phyloP scores from a whole-genome alignment of 73 alveolate species.

The Blepharisma japonicum region DNA sequence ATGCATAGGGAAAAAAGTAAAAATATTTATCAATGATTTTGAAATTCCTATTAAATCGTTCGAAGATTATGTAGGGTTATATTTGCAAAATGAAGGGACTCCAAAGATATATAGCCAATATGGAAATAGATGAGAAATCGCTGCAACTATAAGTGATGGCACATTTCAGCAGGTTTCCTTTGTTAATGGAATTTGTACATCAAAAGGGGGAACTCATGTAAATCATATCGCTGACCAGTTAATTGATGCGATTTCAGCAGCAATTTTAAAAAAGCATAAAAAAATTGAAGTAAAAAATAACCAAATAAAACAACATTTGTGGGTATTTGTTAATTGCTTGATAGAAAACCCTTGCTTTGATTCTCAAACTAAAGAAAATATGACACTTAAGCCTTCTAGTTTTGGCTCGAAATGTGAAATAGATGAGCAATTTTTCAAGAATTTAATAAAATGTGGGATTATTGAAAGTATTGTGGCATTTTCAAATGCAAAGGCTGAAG shows the following conservation, averaged over 20 bases:
- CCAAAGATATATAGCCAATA: slow-evolving; percentile 65
- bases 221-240: slow-evolving; percentile 93
- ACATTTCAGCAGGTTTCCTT: slow-evolving; percentile 93
- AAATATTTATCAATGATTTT: slow-evolving; percentile 83
- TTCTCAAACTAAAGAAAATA: slow-evolving; percentile 98
- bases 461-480: slow-evolving; percentile 88
- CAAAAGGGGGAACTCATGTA: slow-evolving; percentile 99
- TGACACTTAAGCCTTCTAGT: slow-evolving; percentile 87
- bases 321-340: slow-evolving; percentile 95
- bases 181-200: slow-evolving; percentile 93
- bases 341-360: slow-evolving; percentile 99
- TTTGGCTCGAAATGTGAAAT: slow-evolving; percentile 95
- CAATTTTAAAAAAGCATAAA: slow-evolving; percentile 70
- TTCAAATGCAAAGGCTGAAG: slow-evolving; percentile 97
- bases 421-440: slow-evolving; percentile 89
- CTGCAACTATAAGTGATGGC: slow-evolving; percentile 94
- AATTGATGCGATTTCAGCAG: slow-evolving; percentile 63
- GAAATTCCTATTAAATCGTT: slow-evolving; percentile 69
- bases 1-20: slow-evolving; percentile 78
- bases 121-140: slow-evolving; percentile 94
- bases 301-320: slow-evolving; percentile 88
- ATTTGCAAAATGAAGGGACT: slow-evolving; percentile 68
- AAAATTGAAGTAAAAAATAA: slow-evolving; percentile 74
- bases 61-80: slow-evolving; percentile 86
- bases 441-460: slow-evolving; percentile 78